phyloP scores from a whole-genome alignment of 2,329 filamentous ascomycete species.

The Pestalotiopsis sp. region DNA sequence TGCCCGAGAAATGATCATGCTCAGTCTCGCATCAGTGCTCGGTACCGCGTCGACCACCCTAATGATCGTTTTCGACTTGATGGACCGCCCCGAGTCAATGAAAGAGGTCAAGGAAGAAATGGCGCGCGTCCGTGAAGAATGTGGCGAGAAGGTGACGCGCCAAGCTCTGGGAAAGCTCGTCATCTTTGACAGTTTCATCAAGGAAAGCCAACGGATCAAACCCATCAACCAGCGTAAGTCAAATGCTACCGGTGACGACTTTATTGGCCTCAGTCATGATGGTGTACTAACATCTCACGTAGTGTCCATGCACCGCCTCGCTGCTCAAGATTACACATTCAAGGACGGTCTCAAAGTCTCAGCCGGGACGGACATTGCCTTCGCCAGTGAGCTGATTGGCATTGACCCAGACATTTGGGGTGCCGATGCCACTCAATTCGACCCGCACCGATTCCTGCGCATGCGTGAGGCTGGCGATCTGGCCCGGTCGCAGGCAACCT shows the following conservation, averaged over 20 bases:
- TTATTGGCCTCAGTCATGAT: not conserved
- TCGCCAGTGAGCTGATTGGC: not conserved
- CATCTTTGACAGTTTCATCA: not conserved
- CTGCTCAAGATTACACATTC: not conserved
- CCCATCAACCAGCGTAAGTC: not conserved
- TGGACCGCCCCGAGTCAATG: not conserved
- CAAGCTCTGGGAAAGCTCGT: not conserved
- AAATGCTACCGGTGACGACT: not conserved
- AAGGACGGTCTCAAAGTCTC: not conserved
- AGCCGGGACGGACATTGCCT: not conserved
- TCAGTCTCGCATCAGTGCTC: not conserved
- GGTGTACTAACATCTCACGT: not conserved
- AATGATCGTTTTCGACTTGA: not conserved
- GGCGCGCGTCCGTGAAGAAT: not conserved
- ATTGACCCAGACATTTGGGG: not conserved
- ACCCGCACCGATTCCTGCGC: not conserved
- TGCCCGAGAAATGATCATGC: not conserved
- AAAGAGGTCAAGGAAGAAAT: not conserved
- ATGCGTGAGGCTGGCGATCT: not conserved
- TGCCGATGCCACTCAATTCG: not conserved
- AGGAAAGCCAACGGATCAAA: not conserved
- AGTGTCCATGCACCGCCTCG: not conserved
- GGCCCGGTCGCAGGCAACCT: not conserved
- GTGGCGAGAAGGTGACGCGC: not conserved
- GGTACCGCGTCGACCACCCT: not conserved